Percentiles rank a stretch among this genome's conserved stretches.
Evolutionary conservation across 2,329 filamentous ascomycete species (phyloP).

Genomic region (Rhynchosporium agropyri): DNA sequence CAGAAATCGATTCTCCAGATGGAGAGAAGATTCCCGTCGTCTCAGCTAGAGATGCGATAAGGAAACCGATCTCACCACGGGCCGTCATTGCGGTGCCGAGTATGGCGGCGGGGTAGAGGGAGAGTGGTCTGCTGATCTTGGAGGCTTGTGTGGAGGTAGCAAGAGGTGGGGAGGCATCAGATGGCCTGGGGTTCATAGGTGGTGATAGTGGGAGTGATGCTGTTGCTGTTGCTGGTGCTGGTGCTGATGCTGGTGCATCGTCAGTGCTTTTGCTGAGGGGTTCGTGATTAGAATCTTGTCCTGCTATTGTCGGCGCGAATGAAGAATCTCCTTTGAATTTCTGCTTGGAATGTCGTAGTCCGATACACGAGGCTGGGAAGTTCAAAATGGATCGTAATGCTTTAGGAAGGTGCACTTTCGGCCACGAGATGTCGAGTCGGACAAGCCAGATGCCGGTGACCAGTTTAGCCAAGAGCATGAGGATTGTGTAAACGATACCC

Average conservation of each 20-base stretch:
- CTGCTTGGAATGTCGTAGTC: neutral
- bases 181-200: neutral
- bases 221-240: no score
- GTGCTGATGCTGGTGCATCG: neutral
- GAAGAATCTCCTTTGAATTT: neutral
- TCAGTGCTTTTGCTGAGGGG: neutral
- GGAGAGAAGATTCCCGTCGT: slow-evolving; percentile 44
- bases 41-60: slow-evolving; percentile 72
- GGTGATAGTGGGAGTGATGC: no score
- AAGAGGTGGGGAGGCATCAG: neutral
- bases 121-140: slow-evolving; percentile 53
- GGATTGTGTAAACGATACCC: slow-evolving; percentile 68
- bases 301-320: neutral
- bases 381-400: neutral
- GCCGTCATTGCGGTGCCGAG: slow-evolving; percentile 65
- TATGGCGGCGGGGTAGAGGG: slow-evolving; percentile 63
- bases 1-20: slow-evolving; percentile 3
- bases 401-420: neutral
- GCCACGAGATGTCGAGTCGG: slow-evolving; percentile 1
- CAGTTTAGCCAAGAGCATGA: slow-evolving; percentile 67
- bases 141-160: slow-evolving; percentile 18
- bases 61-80: slow-evolving; percentile 77
- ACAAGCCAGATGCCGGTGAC: slow-evolving; percentile 11
- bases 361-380: slow-evolving; percentile 6
- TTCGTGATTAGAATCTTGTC: neutral